These are phyloP conservation scores for Orbilia ellipsospora DNA, from an alignment of 2,329 filamentous ascomycete species.

Conservation along the genomic window DNA sequence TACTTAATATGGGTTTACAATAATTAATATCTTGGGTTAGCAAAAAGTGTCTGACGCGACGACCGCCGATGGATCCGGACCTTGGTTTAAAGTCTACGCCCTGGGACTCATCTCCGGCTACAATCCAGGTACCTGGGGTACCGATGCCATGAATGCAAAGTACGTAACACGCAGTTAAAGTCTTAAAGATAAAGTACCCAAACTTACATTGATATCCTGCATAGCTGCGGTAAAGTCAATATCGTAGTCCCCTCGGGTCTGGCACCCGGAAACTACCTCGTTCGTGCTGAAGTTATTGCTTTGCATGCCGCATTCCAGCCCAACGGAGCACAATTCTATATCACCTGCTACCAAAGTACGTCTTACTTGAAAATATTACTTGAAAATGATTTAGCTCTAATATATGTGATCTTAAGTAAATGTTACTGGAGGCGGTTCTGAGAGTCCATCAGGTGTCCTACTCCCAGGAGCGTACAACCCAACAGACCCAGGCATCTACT, in stretches of 20 bases:
- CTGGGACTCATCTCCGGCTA: conserved; percentile 64
- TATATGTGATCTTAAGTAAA: conserved; percentile 63
- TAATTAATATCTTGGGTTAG: background rate
- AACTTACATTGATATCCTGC: background rate
- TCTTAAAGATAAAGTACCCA: background rate
- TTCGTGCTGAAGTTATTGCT: conserved; percentile 69
- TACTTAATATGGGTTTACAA: background rate
- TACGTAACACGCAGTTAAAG: conserved; percentile 2
- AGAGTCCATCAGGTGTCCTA: conserved; percentile 63
- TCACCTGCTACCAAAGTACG: conserved; percentile 42
- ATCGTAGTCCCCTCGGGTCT: conserved; percentile 68
- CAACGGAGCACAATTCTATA: conserved; percentile 41
- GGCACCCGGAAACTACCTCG: conserved; percentile 68
- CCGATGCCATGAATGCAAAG: conserved; percentile 63
- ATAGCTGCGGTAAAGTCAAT: conserved; percentile 60
- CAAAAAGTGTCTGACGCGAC: conserved; percentile 66
- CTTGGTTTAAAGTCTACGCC: conserved; percentile 69
- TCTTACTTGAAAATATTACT: conserved; percentile 59
- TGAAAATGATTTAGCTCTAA: conserved; percentile 47
- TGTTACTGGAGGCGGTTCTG: conserved; percentile 65
- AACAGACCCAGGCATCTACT: conserved; percentile 66
- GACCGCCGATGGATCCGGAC: conserved; percentile 64
- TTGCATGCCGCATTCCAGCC: conserved; percentile 66
- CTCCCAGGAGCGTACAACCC: conserved; percentile 67
- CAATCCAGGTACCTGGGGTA: conserved; percentile 66